Percentiles rank a stretch among this genome's conserved stretches.
Evolutionary conservation across 1,284 basidiomycete genomes (phyloP).

Genomic region (Austropuccinia psidii): DNA sequence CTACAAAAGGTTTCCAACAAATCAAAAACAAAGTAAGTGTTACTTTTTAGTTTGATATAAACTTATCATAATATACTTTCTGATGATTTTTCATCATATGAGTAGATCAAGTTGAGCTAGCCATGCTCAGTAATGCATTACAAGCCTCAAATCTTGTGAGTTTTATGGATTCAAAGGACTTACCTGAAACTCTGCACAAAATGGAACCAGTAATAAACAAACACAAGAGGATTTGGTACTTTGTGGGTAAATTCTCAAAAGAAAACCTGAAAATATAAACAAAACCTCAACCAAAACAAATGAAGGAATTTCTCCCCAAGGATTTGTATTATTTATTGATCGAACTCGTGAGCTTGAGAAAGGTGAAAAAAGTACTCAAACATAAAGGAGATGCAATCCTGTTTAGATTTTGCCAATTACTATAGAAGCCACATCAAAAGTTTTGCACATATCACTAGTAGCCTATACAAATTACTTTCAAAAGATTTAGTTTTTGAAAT

Average conservation of each 20-base stretch:
- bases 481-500: too few relatives aligned
- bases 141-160: slow-evolving; percentile 17
- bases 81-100: background rate
- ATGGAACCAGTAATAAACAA: background rate
- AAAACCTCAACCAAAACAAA: background rate
- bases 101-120: slow-evolving; percentile 16
- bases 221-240: background rate
- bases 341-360: background rate
- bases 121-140: background rate
- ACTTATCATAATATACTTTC: background rate
- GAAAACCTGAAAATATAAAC: background rate
- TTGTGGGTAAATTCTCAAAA: background rate
- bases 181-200: background rate
- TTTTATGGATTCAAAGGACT: background rate
- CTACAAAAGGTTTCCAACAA: slow-evolving; percentile 15
- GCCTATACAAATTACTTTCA: background rate
- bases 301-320: background rate
- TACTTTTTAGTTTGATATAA: background rate
- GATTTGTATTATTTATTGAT: background rate
- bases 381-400: too few relatives aligned
- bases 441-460: background rate
- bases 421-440: background rate
- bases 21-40: background rate
- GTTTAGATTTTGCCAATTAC: background rate
- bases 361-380: too few relatives aligned